Conservation (phyloP, 345 rosid genomes). For the Salix suchowensis region DNA sequence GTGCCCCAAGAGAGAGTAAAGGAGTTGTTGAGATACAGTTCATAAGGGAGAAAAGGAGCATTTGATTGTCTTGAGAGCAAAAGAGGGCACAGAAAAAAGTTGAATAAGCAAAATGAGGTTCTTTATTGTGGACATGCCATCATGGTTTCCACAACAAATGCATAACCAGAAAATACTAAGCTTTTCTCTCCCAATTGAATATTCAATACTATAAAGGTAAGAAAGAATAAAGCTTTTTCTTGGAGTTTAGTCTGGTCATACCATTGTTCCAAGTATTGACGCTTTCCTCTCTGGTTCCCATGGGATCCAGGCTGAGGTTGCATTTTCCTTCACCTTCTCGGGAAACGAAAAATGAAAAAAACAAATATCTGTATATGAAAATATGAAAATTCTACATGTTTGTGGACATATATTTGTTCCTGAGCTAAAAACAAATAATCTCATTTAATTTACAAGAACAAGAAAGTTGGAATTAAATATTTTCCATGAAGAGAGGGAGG, state of each 20-base stretch:
- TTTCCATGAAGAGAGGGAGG: not conserved
- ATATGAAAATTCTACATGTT: not conserved
- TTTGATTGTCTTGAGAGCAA: not conserved
- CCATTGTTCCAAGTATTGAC: not conserved
- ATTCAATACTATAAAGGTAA: not conserved
- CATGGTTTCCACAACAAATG: constrained; percentile 11
- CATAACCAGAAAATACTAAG: not conserved
- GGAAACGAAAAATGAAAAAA: not conserved
- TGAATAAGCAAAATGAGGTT: constrained; percentile 9
- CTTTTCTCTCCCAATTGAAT: not conserved
- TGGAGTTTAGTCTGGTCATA: not conserved
- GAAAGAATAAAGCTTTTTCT: not conserved
- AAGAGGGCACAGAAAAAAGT: not conserved
- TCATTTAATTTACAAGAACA: too few relatives aligned
- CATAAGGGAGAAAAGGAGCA: not conserved
- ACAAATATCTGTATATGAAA: too few relatives aligned
- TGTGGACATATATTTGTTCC: too few relatives aligned
- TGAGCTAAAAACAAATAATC: too few relatives aligned
- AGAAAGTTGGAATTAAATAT: too few relatives aligned
- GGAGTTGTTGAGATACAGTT: not conserved
- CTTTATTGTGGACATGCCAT: constrained; percentile 24
- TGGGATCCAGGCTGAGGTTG: not conserved
- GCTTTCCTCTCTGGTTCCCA: not conserved
- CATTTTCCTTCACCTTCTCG: not conserved
- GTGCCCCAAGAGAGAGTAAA: constrained; percentile 5